Evolutionary conservation across 2,329 filamentous ascomycete species (phyloP), one percentile per base, ranked within the genome.

Genomic region (Paracoccidioides brasiliensis): DNA sequence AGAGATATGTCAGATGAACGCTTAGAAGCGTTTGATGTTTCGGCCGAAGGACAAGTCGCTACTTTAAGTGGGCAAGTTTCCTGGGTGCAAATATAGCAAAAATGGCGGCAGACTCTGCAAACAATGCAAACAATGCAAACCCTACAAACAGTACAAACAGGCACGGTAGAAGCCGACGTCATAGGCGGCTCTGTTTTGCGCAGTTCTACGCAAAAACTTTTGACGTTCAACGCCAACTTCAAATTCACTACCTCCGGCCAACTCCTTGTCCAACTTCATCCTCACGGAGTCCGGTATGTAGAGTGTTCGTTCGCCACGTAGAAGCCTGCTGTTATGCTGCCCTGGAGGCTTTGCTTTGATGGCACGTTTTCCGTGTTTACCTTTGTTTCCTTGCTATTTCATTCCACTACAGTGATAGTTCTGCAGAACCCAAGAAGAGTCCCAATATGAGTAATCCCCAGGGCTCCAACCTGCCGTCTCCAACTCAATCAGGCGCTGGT

Each of bases 81-180:
- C 28, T 45, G 28, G 12, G 6, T 46, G 43, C 28, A 22, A 9
- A 37, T 37, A 37, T 7, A 37, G 35, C 7, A 1, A 37, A 37
- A 37, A 51, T 35, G 30, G 52, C 6, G 14, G 44, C 57, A 60
- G 60, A 56, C 43, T 35, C 40, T 28, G 40, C 63, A 67, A 68
- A 66, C 58, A 54, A 1, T 40, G 46, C 63, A 69, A 69, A 69
- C 61, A 53, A 10, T 8, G 54, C 62, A 66, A 64, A 67, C 52
- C 46, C 5, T 2, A 5, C 58, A 60, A 60, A 61, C 48, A 28
- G 1, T n/a, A 5, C 42, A n/a, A 66, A 64, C 66, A 5, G 1
- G 6, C 56, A 59, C 15, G 7, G 33, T 28, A 52, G 10, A 22
- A 7, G 12, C 50, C 59, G 61, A 71, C 66, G 67, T 71, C 69